Base-by-base conservation (phyloP, 1,139 yeast species). In the Lodderomyces pseudojiufengensis region DNA sequence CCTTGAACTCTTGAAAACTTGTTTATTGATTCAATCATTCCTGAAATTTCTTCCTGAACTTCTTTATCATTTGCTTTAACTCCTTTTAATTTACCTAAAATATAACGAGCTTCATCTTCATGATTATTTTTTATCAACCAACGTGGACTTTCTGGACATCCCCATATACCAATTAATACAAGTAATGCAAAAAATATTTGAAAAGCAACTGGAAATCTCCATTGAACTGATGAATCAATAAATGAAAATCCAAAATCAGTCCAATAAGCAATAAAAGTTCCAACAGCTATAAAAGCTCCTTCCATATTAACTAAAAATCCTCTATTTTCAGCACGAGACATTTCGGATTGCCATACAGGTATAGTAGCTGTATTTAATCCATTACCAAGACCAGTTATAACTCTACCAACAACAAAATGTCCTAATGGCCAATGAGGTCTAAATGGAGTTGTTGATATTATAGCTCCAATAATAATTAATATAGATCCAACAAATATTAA, bases 331-430 rank as follows among this genome's bases (percentile, higher is more conserved):
- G 90, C 80, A 43, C 71, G 70, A n/a, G 90, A 78, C 71, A 81
- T 76, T 59, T 84, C 95, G 0, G 90, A 76, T 57, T 84, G 86
- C 79, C 85, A 83, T 45, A 81, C 80, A 11, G 94, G 94, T 41
- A 84, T 80, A 24, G 90, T 81, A 22, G 90, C 83, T 15, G 90
- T 84, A 52, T 79, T 80, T 54, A 80, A 54, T 45, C 95, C 95
- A 46, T 81, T 80, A 47, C 94, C 95, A 29, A 80, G 43, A 44
- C 95, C 95, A 11, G 87, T 75, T 29, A 83, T 62, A 41, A 82
- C 77, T 61, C 95, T 73, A 11, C 90, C 95, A 39, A 80, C 65
- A 30, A 82, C 76, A 38, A 84, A 76, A 50, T 83, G 92, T 22
- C 81, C 84, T 41, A 80, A 61, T 35, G 58, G 59, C 71, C 71